Evolutionary conservation across 306 rosid species (phyloP).

Genomic region (Vicia villosa): DNA sequence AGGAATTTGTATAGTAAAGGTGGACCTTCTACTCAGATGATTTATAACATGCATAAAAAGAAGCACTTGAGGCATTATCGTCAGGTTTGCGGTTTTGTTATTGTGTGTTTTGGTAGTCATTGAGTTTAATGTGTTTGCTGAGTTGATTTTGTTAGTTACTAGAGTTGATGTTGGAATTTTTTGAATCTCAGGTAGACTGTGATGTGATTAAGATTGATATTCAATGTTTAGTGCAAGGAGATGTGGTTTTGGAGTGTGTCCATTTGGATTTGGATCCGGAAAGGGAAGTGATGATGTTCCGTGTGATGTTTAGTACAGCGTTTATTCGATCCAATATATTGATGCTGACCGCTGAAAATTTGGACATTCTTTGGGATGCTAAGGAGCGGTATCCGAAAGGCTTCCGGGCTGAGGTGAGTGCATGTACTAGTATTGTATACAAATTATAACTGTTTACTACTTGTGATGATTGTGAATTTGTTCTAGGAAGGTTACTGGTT

Average conservation of each 20-base stretch:
- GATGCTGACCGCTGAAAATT: conserved; percentile 81
- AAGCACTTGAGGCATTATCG: conserved; percentile 67
- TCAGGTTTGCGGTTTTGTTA: conserved; percentile 51
- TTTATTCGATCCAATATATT: conserved; percentile 91
- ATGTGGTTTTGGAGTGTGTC: conserved; percentile 95
- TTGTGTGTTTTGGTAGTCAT: conserved; percentile 11
- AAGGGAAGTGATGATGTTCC: conserved; percentile 99
- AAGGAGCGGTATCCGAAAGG: conserved; percentile 91
- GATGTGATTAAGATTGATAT: conserved; percentile 97
- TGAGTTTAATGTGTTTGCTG: conserved; percentile 13
- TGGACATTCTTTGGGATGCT: conserved; percentile 95
- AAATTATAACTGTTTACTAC: conserved; percentile 2
- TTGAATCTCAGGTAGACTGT: conserved; percentile 80
- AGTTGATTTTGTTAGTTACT: not conserved
- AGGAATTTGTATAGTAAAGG: conserved; percentile 78
- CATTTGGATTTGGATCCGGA: conserved; percentile 87
- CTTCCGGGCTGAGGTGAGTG: conserved; percentile 88
- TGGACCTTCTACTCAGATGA: conserved; percentile 88
- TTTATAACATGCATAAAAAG: conserved; percentile 85
- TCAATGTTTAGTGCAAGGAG: conserved; percentile 98
- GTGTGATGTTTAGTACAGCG: conserved; percentile 90
- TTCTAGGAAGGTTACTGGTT: not conserved
- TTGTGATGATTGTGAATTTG: conserved; percentile 25
- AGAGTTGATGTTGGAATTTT: conserved; percentile 35
- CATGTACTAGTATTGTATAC: conserved; percentile 26